Percentiles rank a stretch among this genome's conserved stretches.
phyloP scores from a whole-genome alignment of 805 yeast species.

The Candida hungchunana region DNA sequence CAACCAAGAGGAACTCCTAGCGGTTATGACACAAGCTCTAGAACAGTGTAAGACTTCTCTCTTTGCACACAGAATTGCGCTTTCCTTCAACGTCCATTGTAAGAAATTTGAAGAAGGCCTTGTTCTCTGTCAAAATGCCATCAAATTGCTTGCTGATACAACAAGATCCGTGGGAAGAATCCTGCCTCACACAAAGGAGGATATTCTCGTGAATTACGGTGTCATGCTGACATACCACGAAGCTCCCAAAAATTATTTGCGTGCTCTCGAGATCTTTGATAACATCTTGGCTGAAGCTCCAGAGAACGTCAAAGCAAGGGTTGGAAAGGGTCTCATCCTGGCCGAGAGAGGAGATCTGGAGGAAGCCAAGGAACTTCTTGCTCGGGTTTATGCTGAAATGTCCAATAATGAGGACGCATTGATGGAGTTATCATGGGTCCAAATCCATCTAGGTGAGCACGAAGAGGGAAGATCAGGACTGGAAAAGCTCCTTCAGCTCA shows the following conservation, averaged over 20 bases:
- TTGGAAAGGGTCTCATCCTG: conserved; percentile 79
- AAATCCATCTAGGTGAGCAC: conserved; percentile 47
- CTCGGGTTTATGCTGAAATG: conserved; percentile 41
- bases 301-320: conserved; percentile 53
- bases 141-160: conserved; percentile 47
- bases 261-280: conserved; percentile 71
- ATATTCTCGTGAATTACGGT: conserved; percentile 63
- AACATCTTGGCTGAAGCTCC: conserved; percentile 46
- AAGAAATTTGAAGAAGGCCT: conserved; percentile 64
- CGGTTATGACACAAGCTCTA: conserved; percentile 48
- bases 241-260: conserved; percentile 80
- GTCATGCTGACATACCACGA: conserved; percentile 78
- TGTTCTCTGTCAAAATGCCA: conserved; percentile 55
- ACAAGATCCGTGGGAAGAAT: conserved; percentile 43
- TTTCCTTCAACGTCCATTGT: conserved; percentile 53
- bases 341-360: conserved; percentile 57
- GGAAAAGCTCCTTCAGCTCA: conserved; percentile 28
- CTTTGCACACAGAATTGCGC: conserved; percentile 61
- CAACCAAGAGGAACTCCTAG: conserved; percentile 48
- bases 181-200: conserved; percentile 50
- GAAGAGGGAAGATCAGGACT: conserved; percentile 50
- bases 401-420: conserved; percentile 58
- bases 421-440: conserved; percentile 77
- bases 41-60: conserved; percentile 42
- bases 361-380: conserved; percentile 52